Evolutionary conservation across 2,329 filamentous ascomycete genomes (phyloP).

Genomic region (Fusarium mundagurra): DNA sequence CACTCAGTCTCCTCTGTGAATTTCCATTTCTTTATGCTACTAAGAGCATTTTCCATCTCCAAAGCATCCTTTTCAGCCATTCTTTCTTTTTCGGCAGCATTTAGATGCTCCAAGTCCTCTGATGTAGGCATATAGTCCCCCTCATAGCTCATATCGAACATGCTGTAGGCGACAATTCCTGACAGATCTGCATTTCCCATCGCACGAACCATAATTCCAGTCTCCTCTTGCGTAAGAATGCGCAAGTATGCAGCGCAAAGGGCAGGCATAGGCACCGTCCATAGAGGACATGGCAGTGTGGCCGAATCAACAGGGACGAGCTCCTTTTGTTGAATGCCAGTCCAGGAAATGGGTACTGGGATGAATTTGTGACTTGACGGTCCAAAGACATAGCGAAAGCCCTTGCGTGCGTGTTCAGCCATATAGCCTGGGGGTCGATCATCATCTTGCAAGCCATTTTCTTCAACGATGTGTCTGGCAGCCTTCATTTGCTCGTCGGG

Average conservation of each 20-base stretch:
- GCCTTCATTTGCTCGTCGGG: fast-evolving
- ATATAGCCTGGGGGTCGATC: background rate
- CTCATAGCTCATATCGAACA: background rate
- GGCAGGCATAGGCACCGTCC: fast-evolving
- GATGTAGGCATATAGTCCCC: background rate
- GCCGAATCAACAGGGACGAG: background rate
- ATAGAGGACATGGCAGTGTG: background rate
- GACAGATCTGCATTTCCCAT: background rate
- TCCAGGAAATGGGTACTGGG: background rate
- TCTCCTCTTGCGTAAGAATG: fast-evolving
- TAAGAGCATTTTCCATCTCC: background rate
- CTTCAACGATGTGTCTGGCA: fast-evolving
- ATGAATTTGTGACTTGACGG: background rate
- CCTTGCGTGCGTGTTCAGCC: background rate
- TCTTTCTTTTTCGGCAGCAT: background rate
- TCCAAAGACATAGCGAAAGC: background rate
- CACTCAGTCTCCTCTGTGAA: background rate
- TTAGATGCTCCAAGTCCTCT: background rate
- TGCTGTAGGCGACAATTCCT: background rate
- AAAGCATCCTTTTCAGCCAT: background rate
- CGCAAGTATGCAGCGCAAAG: background rate
- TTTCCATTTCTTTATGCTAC: background rate
- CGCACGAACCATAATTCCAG: fast-evolving
- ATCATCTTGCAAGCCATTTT: fast-evolving
- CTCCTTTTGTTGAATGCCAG: background rate